Evolutionary conservation across 2,329 filamentous ascomycete species (phyloP).

Genomic region (Mariannaea elegans): DNA sequence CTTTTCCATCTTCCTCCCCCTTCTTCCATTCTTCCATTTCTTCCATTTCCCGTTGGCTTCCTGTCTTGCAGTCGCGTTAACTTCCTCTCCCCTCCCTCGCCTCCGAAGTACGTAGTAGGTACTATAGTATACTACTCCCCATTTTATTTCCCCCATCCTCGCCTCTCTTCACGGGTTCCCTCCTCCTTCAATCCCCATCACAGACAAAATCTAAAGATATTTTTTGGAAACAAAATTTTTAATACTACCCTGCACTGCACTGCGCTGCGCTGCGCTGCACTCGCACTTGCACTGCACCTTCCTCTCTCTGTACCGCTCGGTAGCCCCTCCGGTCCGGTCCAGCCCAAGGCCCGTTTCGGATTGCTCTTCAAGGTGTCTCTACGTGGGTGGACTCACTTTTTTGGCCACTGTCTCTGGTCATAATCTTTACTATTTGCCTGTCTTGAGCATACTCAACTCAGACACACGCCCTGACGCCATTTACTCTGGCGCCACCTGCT

Average conservation of each 20-base stretch:
- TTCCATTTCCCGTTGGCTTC: conserved; percentile 16
- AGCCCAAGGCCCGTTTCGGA: not conserved
- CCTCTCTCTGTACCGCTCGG: not conserved
- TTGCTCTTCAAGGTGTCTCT: conserved; percentile 5
- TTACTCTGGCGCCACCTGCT: conserved; percentile 15
- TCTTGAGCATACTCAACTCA: not conserved
- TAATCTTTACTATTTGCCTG: conserved; percentile 5
- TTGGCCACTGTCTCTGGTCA: conserved; percentile 8
- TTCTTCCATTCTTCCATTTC: conserved; percentile 22
- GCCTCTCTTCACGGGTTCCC: not conserved
- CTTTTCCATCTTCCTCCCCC: conserved; percentile 13
- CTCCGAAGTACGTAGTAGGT: not conserved
- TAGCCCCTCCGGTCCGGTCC: not conserved
- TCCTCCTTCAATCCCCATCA: not conserved
- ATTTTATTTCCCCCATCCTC: not conserved
- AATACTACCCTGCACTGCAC: not conserved
- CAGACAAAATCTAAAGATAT: not conserved
- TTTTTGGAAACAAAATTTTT: not conserved
- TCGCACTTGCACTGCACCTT: not conserved
- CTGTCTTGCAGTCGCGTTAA: not conserved
- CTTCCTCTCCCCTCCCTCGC: no score
- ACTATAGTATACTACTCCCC: not conserved
- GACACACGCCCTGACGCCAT: conserved; percentile 1
- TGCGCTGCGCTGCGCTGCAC: not conserved
- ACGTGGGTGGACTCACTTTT: conserved; percentile 11